Conservation (phyloP, 2,329 filamentous ascomycete species). For the Calonectria montana region DNA sequence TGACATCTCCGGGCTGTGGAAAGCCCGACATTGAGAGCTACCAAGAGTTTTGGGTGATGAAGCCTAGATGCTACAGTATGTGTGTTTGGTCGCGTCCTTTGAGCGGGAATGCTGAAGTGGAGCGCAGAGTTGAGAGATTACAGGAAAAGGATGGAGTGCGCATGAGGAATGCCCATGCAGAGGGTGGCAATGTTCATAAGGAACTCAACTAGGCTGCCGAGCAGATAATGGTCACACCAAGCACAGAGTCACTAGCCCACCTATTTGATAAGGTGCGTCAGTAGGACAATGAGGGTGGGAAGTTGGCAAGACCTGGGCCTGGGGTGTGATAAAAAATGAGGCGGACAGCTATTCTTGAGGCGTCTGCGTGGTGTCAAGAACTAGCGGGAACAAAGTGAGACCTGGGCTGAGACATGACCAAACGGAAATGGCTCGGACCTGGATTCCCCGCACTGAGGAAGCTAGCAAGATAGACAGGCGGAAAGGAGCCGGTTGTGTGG, state of each 20-base stretch:
- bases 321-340: slow-evolving; percentile 18
- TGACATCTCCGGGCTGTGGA: slow-evolving; percentile 46
- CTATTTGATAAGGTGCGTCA: slow-evolving; percentile 16
- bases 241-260: neutral
- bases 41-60: slow-evolving; percentile 4
- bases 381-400: slow-evolving; percentile 16
- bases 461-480: slow-evolving; percentile 17
- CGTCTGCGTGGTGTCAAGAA: neutral
- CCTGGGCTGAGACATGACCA: slow-evolving; percentile 31
- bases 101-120: neutral
- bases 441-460: slow-evolving; percentile 11
- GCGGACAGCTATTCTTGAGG: slow-evolving; percentile 10
- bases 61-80: slow-evolving; percentile 1
- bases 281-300: slow-evolving; percentile 20
- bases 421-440: slow-evolving; percentile 19
- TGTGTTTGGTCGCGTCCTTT: neutral
- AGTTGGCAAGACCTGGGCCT: slow-evolving; percentile 1
- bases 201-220: slow-evolving; percentile 12
- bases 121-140: slow-evolving; percentile 7
- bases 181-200: slow-evolving; percentile 26
- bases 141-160: slow-evolving; percentile 7
- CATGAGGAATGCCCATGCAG: slow-evolving; percentile 16
- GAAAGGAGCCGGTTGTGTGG: slow-evolving; percentile 7
- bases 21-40: slow-evolving; percentile 38
- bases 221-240: slow-evolving; percentile 8